Evolutionary conservation across 768 basidiomycete genomes (phyloP), one percentile per base, ranked within the genome.

Genomic region (Termitomyces sp.): DNA sequence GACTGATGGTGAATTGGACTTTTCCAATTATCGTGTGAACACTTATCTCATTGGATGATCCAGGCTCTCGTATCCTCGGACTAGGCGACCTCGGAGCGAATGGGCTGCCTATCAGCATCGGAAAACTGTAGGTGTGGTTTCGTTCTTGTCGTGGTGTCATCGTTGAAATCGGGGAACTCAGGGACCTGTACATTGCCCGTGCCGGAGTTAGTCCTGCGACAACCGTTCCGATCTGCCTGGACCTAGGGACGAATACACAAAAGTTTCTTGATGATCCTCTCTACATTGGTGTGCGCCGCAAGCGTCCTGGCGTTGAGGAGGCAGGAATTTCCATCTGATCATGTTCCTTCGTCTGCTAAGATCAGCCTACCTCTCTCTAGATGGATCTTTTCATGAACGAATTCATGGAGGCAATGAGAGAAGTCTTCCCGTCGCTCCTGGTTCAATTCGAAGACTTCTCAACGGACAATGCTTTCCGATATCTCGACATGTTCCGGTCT

Each of bases 361-460:
- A 16, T 9, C n/a, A 45, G 3, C 1, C 12, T 12, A 9, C 9
- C 34, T 21, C 27, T 19, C 44, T n/a, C 34, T 59, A 85, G 83
- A 86, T 87, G 77, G 82, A 84, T 42, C 83, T 71, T 37, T 89
- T 90, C 72, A 85, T 91, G 82, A 80, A 85, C 53, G 83, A 85
- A 61, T 89, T 91, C 69, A 89, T 91, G 85, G 67, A 72, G 16
- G 83, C 85, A 9, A 83, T 87, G 76, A 68, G 71, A 42, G 77
- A 81, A 28, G 79, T 81, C 16, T 89, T 87, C 69, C 88, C 88
- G 7, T 72, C 80, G 5, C 71, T 86, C 48, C 72, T 89, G 60
- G 79, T 90, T n/a, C 88, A 89, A 57, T 89, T 86, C 59, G 85
- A 86, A 60, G 83, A 91, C 66, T 91, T 88, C 66, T 85, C 86